phyloP scores from a whole-genome alignment of 192 early-diverging fungal species.

The Podochytrium sp. region DNA sequence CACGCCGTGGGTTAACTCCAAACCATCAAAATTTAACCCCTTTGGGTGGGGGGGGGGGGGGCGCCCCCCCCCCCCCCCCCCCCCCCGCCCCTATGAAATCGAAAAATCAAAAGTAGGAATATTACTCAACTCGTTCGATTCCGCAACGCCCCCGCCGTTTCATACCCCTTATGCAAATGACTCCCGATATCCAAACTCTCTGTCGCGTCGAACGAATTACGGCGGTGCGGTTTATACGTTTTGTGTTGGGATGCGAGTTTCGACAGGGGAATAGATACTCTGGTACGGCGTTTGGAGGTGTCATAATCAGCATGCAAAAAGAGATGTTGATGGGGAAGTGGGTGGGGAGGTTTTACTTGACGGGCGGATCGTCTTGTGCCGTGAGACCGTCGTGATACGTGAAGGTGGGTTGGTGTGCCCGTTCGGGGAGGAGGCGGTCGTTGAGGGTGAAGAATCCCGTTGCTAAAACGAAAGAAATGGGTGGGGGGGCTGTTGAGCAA shows the following conservation, averaged over 20 bases:
- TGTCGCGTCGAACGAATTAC: constrained; percentile 28
- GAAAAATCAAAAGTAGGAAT: no score
- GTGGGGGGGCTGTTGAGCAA: not conserved
- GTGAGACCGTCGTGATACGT: not conserved
- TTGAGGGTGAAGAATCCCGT: constrained; percentile 29
- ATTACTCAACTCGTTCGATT: constrained; percentile 25
- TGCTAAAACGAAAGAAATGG: not conserved
- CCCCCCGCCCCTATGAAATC: no score
- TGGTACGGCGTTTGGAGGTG: no score
- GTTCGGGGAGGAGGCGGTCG: constrained; percentile 31
- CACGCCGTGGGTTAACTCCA: no score
- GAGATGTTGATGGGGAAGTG: not conserved
- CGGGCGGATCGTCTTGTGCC: constrained; percentile 28
- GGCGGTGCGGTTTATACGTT: constrained; percentile 29
- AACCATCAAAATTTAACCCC: no score
- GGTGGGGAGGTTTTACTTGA: constrained; percentile 21
- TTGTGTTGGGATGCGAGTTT: constrained; percentile 8
- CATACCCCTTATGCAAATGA: constrained; percentile 31
- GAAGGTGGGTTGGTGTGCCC: constrained; percentile 11
- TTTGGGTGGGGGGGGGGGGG: no score
- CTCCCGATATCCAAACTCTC: constrained; percentile 15
- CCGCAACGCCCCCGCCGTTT: constrained; percentile 3
- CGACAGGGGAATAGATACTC: constrained; percentile 30
- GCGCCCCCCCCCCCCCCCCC: no score
- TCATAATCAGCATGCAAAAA: no score